Conservation (phyloP, 2,329 filamentous ascomycete species). For the Chaetomium olivaceum region DNA sequence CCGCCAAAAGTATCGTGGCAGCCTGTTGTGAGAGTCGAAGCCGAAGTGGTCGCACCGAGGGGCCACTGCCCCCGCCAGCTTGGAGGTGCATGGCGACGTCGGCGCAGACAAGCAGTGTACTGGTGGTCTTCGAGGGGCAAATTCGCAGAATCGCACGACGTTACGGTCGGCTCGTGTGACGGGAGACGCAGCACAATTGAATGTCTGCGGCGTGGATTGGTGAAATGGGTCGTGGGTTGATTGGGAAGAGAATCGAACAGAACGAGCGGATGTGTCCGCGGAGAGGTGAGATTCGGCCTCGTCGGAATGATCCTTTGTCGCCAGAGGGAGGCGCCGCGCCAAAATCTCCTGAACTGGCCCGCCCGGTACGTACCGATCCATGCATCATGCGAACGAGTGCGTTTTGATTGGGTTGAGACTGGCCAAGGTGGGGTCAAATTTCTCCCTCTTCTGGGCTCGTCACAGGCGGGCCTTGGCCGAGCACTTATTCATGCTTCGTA, state of each 20-base stretch:
- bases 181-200: conserved; percentile 5
- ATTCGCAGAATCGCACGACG: neutral
- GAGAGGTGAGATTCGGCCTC: neutral
- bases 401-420: neutral
- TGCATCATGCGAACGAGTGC: neutral
- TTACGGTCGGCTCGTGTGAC: neutral
- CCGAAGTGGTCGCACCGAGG: conserved; percentile 12
- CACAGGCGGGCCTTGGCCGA: neutral
- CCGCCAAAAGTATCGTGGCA: conserved; percentile 21
- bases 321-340: neutral
- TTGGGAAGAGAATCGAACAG: neutral
- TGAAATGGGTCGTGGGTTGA: neutral
- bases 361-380: conserved; percentile 10
- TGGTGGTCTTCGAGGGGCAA: neutral
- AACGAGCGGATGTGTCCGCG: neutral
- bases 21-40: conserved; percentile 22
- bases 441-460: neutral
- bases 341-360: neutral
- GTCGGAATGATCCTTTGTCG: neutral
- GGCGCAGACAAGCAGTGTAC: conserved; percentile 2
- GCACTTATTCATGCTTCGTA: neutral
- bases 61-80: conserved; percentile 17
- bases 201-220: conserved; percentile 1
- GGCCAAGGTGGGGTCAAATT: conserved; percentile 3
- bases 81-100: conserved; percentile 27